Conservation (phyloP, 1,284 basidiomycete species). For the Abortiporus biennis region DNA sequence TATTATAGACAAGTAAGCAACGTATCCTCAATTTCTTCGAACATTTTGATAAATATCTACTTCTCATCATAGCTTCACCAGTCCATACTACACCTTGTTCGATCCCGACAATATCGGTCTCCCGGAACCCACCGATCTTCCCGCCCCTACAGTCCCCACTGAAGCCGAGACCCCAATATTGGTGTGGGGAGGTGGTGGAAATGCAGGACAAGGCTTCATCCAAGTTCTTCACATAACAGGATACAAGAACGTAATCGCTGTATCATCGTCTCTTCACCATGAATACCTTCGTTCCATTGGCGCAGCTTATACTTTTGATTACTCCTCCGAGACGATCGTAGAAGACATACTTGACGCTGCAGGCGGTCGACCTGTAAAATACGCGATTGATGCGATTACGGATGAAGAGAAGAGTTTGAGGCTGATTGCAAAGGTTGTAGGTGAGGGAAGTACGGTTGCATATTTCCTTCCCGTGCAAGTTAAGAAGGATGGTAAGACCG, state of each 20-base stretch:
- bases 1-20: slow-evolving; percentile 44
- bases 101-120: slow-evolving; percentile 30
- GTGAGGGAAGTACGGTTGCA: slow-evolving; percentile 32
- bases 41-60: not conserved
- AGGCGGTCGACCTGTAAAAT: slow-evolving; percentile 28
- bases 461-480: slow-evolving; percentile 43
- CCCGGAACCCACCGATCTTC: slow-evolving; percentile 33
- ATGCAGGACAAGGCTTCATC: slow-evolving; percentile 46
- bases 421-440: slow-evolving; percentile 28
- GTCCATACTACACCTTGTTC: slow-evolving; percentile 38
- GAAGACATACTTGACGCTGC: slow-evolving; percentile 35
- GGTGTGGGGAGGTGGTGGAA: slow-evolving; percentile 51
- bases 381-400: slow-evolving; percentile 39
- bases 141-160: slow-evolving; percentile 26
- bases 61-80: slow-evolving; percentile 22
- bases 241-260: slow-evolving; percentile 45
- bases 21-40: not conserved
- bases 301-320: slow-evolving; percentile 45
- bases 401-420: slow-evolving; percentile 29
- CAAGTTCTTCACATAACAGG: slow-evolving; percentile 49
- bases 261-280: slow-evolving; percentile 45
- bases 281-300: slow-evolving; percentile 40
- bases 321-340: slow-evolving; percentile 34
- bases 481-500: slow-evolving; percentile 8
- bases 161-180: slow-evolving; percentile 34